Evolutionary conservation across 495 filamentous ascomycete species (phyloP), one percentile per base, ranked within the genome.

Genomic region (Podospora pseudopauciseta): DNA sequence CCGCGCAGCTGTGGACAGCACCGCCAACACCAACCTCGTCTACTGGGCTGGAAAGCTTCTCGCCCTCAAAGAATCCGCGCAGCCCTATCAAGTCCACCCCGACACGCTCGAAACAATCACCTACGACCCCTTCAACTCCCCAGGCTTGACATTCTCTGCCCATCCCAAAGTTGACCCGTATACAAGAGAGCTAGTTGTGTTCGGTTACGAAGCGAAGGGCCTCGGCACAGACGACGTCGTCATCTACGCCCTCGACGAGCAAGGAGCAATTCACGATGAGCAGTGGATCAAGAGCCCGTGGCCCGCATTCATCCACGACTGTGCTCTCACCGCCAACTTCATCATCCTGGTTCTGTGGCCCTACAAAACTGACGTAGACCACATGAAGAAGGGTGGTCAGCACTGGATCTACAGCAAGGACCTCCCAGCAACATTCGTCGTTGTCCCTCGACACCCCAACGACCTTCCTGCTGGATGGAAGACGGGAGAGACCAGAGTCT

Each of bases 271-370:
- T 13, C 5, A 20, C 5, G 54, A 56, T 20, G 54, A 56, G 11
- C 54, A 56, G 19, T 56, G 54, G 54, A 56, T 56, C 19, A 56
- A 56, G 30, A 7, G 54, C 16, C 65, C 65, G 4, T 66, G 65
- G 65, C 28, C 55, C 2, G 65, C 65, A n/a, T 66, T 66, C 18
- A 66, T 66, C 16, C 65, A 66, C 28, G 65, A 66, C 55, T 66
- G 65, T n/a, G 65, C 65, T 20, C 13, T 66, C 54, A 66, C 65
- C 18, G 2, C n/a, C 18, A 66, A 66, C 54, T 66, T 34, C 19
- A 60, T 66, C 55, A 44, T 66, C 3, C 20, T 66, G 7, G 65
- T 66, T 5, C 55, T 66, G 5, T 66, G 65, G 65, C 65, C 65
- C 13, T 66, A 34, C 65, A 7, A 59, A 3, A 55, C 65, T 54